Evolutionary conservation across 2,329 filamentous ascomycete species (phyloP), one percentile per base, ranked within the genome.

Genomic region (Botrytis cinerea): DNA sequence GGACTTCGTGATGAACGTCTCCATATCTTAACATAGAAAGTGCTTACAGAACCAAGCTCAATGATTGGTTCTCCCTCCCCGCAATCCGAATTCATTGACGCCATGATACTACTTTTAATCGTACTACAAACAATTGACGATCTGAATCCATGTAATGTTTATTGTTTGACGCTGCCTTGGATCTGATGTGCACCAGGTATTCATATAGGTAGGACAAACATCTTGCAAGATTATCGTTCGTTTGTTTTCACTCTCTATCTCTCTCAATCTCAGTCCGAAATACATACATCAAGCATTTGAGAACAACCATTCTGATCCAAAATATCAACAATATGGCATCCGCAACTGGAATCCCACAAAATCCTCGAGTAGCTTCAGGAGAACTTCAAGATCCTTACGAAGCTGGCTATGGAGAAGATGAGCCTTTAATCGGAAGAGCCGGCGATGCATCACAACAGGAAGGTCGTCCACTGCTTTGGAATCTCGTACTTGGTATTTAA

Each of bases 391-490:
- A 71, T 54, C 75, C 72, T 12, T 45, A 75, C 16, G 73, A 80
- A 61, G 84, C 85, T 32, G 76, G 70, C 8, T 63, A 73, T 22
- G 77, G 76, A 48, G 91, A 93, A 79, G 86, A 91, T 70, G 90
- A 93, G 79, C 93, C 92, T 76, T 84, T 95, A 71, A 85, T 95
- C 46, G 92, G 91, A 71, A 85, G 86, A 68, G 86, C 90, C 61
- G 93, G 93, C 64, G 93, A 95, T 83, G 93, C 89, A 16, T 88
- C 89, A 67, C 93, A 97, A 84, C 84, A 84, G 74, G 87, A 91
- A 54, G 87, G 87, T 25, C 86, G 88, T 74, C 85, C 89, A 38
- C 86, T 97, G 71, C 84, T 88, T 75, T 85, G 86, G 78, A 97
- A 97, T 79, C 85, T 97, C 59, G 84, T 92, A 75, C 87, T 92